Base-by-base conservation (phyloP, 805 yeast genomes). In the Wickerhamomyces subpelliculosus region DNA sequence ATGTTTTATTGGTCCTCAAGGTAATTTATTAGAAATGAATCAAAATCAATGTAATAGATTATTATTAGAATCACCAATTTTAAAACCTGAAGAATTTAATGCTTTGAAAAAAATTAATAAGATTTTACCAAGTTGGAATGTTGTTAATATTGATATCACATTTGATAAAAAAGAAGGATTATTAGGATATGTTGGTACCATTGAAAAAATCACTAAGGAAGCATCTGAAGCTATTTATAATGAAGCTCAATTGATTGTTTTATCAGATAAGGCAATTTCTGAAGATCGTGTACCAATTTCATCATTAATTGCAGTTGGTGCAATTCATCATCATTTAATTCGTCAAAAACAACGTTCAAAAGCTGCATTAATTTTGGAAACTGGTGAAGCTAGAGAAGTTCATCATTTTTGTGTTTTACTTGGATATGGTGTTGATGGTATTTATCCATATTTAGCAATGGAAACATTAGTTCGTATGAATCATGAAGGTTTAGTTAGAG, bases 1-100 rank as follows among this genome's bases (percentile, higher is more conserved):
- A 62, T 90, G 98, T 66, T 87, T 84, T 62, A 80, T 90, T 54
- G 98, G 98, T 39, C 97, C 97, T n/a, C 97, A 93, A 63, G 97
- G 96, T 41, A 90, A 90, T 60, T 66, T 90, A 47, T 73, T 90
- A 55, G 97, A 93, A 62, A 87, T 88, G 89, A 80, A 82, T 55
- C 80, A 96, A 9, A 71, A 73, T 40, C 97, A 93, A 68, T 90
- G 97, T 72, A 84, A 89, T 67, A 74, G 97, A 50, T 70, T 90
- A 55, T 66, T 83, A 46, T 70, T 90, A 60, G 75, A 77, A 38
- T 81, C 96, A 19, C 98, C 98, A 40, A 77, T 90, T 32, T 66
- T 90, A 50, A 70, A 84, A 19, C 72, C 79, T 57, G 67, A 72
- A 45, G 94, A 93, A 61, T 74, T 88, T 51, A 65, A 64, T 32